Evolutionary conservation across 352 stramenopile genomes (phyloP).

Genomic region (Phytopythium kandeliae): DNA sequence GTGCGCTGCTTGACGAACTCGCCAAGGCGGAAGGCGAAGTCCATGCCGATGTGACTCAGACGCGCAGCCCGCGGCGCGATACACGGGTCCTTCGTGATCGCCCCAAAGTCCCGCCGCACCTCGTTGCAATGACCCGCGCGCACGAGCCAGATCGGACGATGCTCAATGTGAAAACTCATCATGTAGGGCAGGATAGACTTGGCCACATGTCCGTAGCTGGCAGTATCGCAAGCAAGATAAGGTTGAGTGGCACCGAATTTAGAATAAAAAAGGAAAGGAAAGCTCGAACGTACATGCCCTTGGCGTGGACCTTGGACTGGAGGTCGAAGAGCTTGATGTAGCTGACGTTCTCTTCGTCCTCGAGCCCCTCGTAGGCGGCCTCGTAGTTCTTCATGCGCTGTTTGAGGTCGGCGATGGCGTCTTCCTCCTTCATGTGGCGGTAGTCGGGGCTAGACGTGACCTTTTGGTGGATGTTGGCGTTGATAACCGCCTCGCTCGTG

Average conservation of each 20-base stretch:
- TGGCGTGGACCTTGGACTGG: constrained; percentile 83
- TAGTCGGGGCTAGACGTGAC: constrained; percentile 80
- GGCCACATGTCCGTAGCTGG: constrained; percentile 78
- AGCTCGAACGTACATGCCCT: constrained; percentile 53
- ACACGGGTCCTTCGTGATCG: constrained; percentile 70
- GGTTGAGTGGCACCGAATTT: not conserved
- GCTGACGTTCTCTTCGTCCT: constrained; percentile 81
- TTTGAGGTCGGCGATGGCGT: constrained; percentile 74
- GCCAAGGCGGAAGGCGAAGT: constrained; percentile 91
- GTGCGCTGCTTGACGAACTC: constrained; percentile 89
- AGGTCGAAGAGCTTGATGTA: constrained; percentile 90
- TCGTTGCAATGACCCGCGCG: constrained; percentile 85
- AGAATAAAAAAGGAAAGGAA: no score
- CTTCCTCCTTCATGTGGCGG: constrained; percentile 56
- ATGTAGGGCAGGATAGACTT: constrained; percentile 92
- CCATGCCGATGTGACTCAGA: constrained; percentile 86
- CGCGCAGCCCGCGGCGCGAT: constrained; percentile 64
- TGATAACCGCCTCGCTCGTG: constrained; percentile 88
- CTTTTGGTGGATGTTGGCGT: constrained; percentile 78
- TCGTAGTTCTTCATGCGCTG: constrained; percentile 87
- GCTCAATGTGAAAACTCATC: constrained; percentile 94
- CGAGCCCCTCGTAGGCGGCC: constrained; percentile 80
- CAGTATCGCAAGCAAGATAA: not conserved
- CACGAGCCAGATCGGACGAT: constrained; percentile 90
- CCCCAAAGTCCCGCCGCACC: constrained; percentile 54